phyloP scores from a whole-genome alignment of 768 basidiomycete genomes.

The Boletus rubropictus region DNA sequence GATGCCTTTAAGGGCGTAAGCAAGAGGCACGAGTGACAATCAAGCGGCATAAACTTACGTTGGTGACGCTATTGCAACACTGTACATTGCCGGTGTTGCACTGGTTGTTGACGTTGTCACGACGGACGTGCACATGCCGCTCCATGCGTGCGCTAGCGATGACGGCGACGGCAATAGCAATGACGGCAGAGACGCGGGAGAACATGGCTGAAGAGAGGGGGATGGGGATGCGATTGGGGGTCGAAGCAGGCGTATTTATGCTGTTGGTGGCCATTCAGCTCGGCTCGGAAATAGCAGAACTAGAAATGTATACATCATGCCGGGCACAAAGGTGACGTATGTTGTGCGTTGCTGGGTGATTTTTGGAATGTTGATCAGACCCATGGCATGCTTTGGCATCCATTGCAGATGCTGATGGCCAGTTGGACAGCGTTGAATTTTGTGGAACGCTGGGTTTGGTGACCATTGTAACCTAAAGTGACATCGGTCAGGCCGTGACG shows the following conservation, averaged over 20 bases:
- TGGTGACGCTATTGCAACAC: slow-evolving; percentile 19
- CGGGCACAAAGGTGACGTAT: slow-evolving; percentile 9
- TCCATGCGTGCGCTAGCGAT: slow-evolving; percentile 23
- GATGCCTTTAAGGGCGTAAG: slow-evolving; percentile 9
- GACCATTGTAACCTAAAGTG: too few relatives aligned
- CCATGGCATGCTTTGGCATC: slow-evolving; percentile 2
- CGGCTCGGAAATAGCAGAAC: slow-evolving; percentile 12
- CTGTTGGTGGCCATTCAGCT: not conserved
- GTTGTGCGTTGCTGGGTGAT: not conserved
- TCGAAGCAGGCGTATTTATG: slow-evolving; percentile 21
- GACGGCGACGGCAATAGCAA: slow-evolving; percentile 15
- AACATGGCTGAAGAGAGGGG: slow-evolving; percentile 16
- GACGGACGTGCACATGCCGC: slow-evolving; percentile 12
- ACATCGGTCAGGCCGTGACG: too few relatives aligned
- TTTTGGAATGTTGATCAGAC: too few relatives aligned
- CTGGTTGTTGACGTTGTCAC: not conserved
- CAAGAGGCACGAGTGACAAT: not conserved
- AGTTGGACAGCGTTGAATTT: not conserved
- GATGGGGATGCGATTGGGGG: not conserved
- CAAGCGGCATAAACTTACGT: slow-evolving; percentile 13
- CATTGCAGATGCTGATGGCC: not conserved
- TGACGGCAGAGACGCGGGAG: slow-evolving; percentile 14
- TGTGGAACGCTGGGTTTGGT: not conserved
- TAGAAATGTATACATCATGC: not conserved
- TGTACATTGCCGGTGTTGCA: slow-evolving; percentile 19